Conservation (phyloP, 768 basidiomycete species). For the Tulasnella sp. region DNA sequence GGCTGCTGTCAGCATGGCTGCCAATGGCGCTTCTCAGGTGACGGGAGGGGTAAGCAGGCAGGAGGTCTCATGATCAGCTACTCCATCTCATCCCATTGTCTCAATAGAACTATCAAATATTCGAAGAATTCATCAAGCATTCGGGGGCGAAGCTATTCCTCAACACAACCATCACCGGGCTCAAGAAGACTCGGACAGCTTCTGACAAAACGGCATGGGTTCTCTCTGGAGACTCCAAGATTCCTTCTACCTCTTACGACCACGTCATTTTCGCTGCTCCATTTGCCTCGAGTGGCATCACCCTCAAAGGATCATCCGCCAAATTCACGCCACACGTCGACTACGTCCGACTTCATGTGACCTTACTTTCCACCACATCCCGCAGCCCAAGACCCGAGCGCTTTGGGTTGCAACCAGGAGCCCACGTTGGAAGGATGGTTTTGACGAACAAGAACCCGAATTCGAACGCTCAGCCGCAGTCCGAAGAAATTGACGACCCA, state of each 20-base stretch:
- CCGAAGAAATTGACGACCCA: neutral
- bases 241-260: conserved; percentile 39
- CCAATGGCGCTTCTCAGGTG: conserved; percentile 56
- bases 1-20: conserved; percentile 62
- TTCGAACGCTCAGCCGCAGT: conserved; percentile 5
- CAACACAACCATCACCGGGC: conserved; percentile 45
- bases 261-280: conserved; percentile 84
- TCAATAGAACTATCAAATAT: conserved; percentile 38
- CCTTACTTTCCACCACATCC: conserved; percentile 73
- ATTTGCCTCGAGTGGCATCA: conserved; percentile 59
- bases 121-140: conserved; percentile 66
- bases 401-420: conserved; percentile 48
- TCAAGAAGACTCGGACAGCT: conserved; percentile 1
- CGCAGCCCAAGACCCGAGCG: conserved; percentile 53
- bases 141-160: conserved; percentile 65
- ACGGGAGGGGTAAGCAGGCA: conserved; percentile 44
- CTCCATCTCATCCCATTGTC: neutral
- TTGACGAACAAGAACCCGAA: conserved; percentile 65
- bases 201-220: conserved; percentile 8
- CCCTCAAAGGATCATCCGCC: conserved; percentile 30
- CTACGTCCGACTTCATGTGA: conserved; percentile 82
- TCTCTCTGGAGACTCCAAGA: neutral
- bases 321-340: conserved; percentile 38
- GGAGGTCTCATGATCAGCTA: neutral
- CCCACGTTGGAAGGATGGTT: conserved; percentile 51